Percentiles rank a stretch among this genome's conserved stretches.
These are phyloP conservation scores for Wickerhamomyces mucosus DNA, from an alignment of 805 yeast genomes.

Conservation along the genomic window DNA sequence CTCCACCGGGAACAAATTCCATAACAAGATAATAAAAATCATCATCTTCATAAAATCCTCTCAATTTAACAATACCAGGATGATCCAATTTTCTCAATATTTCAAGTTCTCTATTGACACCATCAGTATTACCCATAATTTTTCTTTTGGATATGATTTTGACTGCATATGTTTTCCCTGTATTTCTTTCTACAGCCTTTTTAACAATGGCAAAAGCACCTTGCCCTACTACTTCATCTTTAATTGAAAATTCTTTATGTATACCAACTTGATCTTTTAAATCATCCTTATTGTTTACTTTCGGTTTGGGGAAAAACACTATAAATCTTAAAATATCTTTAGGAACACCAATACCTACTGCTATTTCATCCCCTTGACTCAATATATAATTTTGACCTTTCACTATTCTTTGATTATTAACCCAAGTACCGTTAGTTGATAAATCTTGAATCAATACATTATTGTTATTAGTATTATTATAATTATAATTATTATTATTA, in stretches of 20 bases:
- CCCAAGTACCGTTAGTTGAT: conserved; percentile 89
- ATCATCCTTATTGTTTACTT: conserved; percentile 8
- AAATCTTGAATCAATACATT: conserved; percentile 45
- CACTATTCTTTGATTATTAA: conserved; percentile 65
- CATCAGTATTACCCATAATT: conserved; percentile 67
- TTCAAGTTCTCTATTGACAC: conserved; percentile 79
- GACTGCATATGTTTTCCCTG: conserved; percentile 84
- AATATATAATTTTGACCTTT: conserved; percentile 73
- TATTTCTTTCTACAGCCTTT: conserved; percentile 75
- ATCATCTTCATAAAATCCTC: conserved; percentile 78
- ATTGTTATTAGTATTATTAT: conserved; percentile 20
- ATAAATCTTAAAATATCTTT: conserved; percentile 49
- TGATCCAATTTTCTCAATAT: conserved; percentile 72
- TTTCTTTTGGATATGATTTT: conserved; percentile 81
- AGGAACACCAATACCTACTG: conserved; percentile 80
- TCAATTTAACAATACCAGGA: conserved; percentile 73
- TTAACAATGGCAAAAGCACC: conserved; percentile 98
- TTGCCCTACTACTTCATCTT: conserved; percentile 83
- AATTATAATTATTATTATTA: not conserved
- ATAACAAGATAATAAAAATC: conserved; percentile 80
- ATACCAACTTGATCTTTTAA: conserved; percentile 34
- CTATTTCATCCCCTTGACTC: conserved; percentile 87
- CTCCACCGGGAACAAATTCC: conserved; percentile 97
- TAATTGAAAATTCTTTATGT: conserved; percentile 60
- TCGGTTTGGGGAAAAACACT: conserved; percentile 25